A percentile compares a stretch with the other conserved stretches of the same genome.
Evolutionary conservation across 345 rosid genomes (phyloP).

Genomic region (Linum tenue): DNA sequence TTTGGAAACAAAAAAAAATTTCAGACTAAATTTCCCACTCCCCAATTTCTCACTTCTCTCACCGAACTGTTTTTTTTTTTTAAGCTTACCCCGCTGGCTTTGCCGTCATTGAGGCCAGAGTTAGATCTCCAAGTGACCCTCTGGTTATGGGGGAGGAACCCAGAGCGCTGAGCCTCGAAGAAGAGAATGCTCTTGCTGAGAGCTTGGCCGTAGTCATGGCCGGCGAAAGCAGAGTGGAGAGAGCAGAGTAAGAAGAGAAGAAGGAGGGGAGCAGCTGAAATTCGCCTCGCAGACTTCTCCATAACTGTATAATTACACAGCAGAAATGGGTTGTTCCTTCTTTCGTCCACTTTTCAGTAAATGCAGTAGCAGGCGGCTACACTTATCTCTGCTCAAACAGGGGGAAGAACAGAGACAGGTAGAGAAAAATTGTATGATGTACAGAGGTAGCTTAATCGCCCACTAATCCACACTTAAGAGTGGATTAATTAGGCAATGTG

Average conservation of each 20-base stretch:
- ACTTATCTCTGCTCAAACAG: too few relatives aligned
- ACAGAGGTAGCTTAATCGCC: not conserved
- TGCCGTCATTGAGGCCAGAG: conserved; percentile 90
- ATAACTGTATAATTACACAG: too few relatives aligned
- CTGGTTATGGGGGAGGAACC: conserved; percentile 72
- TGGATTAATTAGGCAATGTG: conserved; percentile 25
- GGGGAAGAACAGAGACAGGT: too few relatives aligned
- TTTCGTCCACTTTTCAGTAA: too few relatives aligned
- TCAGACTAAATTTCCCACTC: not conserved
- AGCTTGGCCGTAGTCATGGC: conserved; percentile 90
- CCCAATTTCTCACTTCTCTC: not conserved
- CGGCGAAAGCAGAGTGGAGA: conserved; percentile 53
- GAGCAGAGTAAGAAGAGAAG: conserved; percentile 34
- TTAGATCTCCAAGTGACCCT: conserved; percentile 89
- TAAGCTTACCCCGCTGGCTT: conserved; percentile 81
- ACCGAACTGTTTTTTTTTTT: not conserved
- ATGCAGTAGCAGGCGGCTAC: too few relatives aligned
- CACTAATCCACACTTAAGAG: too few relatives aligned
- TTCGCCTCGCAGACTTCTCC: conserved; percentile 10
- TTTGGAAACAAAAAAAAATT: not conserved
- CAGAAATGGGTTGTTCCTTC: too few relatives aligned
- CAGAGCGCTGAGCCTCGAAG: conserved; percentile 99
- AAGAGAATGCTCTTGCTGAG: conserved; percentile 88
- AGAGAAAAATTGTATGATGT: too few relatives aligned
- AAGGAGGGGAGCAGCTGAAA: conserved; percentile 39